A percentile compares a stretch with the other conserved stretches of the same genome.
Evolutionary conservation across 495 filamentous ascomycete genomes (phyloP).

Genomic region (Aspergillus coremiiformis): DNA sequence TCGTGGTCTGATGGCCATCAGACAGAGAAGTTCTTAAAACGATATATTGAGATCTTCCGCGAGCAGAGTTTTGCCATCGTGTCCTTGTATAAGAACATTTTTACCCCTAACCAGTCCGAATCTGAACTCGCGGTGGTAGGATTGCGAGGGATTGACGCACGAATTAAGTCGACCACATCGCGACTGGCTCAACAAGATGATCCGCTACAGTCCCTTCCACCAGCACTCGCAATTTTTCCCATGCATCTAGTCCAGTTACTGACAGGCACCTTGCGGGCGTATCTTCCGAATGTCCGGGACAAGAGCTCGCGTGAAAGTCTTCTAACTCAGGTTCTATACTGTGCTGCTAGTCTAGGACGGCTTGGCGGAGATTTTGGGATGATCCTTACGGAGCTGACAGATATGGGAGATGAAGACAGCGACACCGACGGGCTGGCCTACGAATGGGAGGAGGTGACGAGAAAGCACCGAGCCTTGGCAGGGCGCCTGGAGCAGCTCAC

Average conservation of each 20-base stretch:
- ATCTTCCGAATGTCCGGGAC: slow-evolving; percentile 80
- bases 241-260: slow-evolving; percentile 78
- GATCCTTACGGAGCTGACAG: slow-evolving; percentile 64
- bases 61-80: slow-evolving; percentile 96
- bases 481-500: slow-evolving; percentile 79
- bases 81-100: slow-evolving; percentile 86
- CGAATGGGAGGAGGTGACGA: slow-evolving; percentile 88
- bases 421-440: slow-evolving; percentile 41
- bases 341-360: slow-evolving; percentile 84
- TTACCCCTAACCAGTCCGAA: slow-evolving; percentile 48
- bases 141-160: slow-evolving; percentile 29
- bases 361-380: slow-evolving; percentile 90
- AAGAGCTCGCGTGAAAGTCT: slow-evolving; percentile 73
- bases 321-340: slow-evolving; percentile 91
- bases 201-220: slow-evolving; percentile 61
- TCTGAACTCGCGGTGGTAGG: slow-evolving; percentile 27
- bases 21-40: slow-evolving; percentile 87
- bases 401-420: slow-evolving; percentile 45
- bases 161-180: slow-evolving; percentile 18
- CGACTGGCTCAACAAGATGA: slow-evolving; percentile 35
- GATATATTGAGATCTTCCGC: slow-evolving; percentile 95
- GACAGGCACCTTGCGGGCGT: slow-evolving; percentile 65
- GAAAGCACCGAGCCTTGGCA: slow-evolving; percentile 80
- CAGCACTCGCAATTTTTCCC: slow-evolving; percentile 76
- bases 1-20: slow-evolving; percentile 71